These are phyloP conservation scores for Trichoderma virens DNA, from an alignment of 495 filamentous ascomycete genomes.

Conservation along the genomic window DNA sequence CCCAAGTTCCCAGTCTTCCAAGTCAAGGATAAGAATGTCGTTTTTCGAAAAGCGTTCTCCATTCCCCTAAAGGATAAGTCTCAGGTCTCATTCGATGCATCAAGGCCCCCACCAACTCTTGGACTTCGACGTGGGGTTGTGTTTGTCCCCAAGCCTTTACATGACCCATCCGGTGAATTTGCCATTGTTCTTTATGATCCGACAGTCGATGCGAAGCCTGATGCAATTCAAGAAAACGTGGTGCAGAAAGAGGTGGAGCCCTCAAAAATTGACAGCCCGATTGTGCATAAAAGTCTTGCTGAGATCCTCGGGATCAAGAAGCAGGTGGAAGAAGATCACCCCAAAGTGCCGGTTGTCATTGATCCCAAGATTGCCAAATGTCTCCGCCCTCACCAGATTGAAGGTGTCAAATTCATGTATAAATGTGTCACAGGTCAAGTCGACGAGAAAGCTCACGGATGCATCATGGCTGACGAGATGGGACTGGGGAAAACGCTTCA, in stretches of 20 bases:
- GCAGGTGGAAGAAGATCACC: conserved; percentile 66
- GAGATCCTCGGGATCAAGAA: conserved; percentile 96
- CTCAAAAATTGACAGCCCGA: conserved; percentile 63
- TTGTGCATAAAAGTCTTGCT: conserved; percentile 88
- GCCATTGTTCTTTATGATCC: conserved; percentile 95
- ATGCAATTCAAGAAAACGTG: conserved; percentile 23
- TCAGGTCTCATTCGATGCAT: conserved; percentile 59
- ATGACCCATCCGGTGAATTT: conserved; percentile 93
- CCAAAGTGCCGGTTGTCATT: conserved; percentile 93
- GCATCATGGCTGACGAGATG: conserved; percentile 99
- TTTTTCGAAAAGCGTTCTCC: conserved; percentile 75
- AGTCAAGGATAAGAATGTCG: conserved; percentile 74
- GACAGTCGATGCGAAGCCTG: conserved; percentile 63
- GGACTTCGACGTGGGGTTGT: conserved; percentile 76
- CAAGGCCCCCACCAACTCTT: conserved; percentile 73
- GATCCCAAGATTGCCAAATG: conserved; percentile 89
- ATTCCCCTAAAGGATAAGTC: conserved; percentile 83
- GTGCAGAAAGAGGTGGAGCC: conserved; percentile 37
- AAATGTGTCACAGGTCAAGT: conserved; percentile 87
- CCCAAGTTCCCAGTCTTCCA: conserved; percentile 72
- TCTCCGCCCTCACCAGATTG: conserved; percentile 91
- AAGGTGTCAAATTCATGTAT: conserved; percentile 98
- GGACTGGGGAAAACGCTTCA: conserved; percentile 88
- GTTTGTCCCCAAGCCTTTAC: conserved; percentile 84
- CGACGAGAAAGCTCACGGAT: conserved; percentile 89